Base-by-base conservation (phyloP, 2,329 filamentous ascomycete genomes). In the Allantophomopsis lycopodina region DNA sequence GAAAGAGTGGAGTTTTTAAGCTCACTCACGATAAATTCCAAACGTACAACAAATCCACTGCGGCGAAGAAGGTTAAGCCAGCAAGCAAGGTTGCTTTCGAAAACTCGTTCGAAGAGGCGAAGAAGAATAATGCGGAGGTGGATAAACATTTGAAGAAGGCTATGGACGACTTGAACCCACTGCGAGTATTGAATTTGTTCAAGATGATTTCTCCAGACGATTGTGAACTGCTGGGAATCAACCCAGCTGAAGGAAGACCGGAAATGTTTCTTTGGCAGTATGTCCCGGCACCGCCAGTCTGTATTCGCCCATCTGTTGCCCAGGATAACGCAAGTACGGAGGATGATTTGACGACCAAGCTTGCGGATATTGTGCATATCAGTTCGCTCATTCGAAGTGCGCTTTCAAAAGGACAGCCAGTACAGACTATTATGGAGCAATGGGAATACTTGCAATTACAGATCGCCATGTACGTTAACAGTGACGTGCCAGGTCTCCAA, bases 181-280 rank as follows among this genome's bases (percentile, higher is more conserved):
- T 96, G 17, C 72, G 84, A 43, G 85, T 94, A 1, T 64, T 96
- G 41, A 94, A 94, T 50, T 71, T 98, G 23, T 94, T 98, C 65
- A 88, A 87, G 59, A 78, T 82, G 54, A 86, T 98, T 41, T 80
- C 77, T 11, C 74, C 83, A 2, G 74, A 76, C 7, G 91, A 98
- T 57, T 94, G 89, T 56, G 88, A 96, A 58, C 69, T 98, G 16
- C 68, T 98, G 1, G 89, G 89, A 4, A 74, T 98, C 51, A 79
- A 95, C 52, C 84, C 88, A 1, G 70, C 75, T 12, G 87, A 94
- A 50, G 86, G 86, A 10, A 74, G 88, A 14, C 91, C 91, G 0
- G 91, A 98, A 57, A 94, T 94, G 78, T 93, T 96, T 58, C 76
- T 98, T 35, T 98, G 91, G 91, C 88, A 94, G 55, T 94, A 87